phyloP scores from a whole-genome alignment of 208 protist species.

The Trypanosoma vivax region DNA sequence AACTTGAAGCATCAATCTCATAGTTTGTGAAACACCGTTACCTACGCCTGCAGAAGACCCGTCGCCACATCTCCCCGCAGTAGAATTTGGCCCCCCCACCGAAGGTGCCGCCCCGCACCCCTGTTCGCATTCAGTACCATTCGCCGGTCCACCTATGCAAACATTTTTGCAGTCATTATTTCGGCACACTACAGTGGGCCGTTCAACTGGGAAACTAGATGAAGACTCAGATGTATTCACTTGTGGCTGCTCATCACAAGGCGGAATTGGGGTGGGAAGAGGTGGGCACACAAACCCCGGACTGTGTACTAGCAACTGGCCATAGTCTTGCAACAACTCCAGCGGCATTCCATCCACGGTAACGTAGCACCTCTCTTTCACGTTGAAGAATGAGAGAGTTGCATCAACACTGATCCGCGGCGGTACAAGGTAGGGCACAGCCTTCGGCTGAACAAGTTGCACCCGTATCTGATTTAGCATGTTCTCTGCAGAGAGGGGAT shows the following conservation, averaged over 20 bases:
- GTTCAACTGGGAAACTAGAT: too few relatives aligned
- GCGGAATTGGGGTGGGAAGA: neutral
- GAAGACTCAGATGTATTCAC: too few relatives aligned
- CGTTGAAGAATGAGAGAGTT: conserved; percentile 14
- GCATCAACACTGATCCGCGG: neutral
- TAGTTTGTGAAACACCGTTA: neutral
- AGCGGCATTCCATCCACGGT: conserved; percentile 13
- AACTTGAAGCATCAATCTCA: conserved; percentile 18
- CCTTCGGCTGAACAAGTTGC: conserved; percentile 11
- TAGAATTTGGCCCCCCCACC: too few relatives aligned
- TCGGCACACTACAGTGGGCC: too few relatives aligned
- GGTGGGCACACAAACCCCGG: neutral
- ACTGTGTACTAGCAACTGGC: conserved; percentile 9
- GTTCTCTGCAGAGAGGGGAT: conserved; percentile 14
- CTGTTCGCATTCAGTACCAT: too few relatives aligned
- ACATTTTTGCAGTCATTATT: too few relatives aligned
- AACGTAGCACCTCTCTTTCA: conserved; percentile 18
- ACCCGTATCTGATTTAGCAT: conserved; percentile 26
- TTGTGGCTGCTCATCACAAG: too few relatives aligned
- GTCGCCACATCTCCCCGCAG: too few relatives aligned
- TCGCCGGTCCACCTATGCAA: too few relatives aligned
- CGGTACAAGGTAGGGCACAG: too few relatives aligned
- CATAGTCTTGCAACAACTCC: neutral
- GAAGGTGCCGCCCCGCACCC: too few relatives aligned
- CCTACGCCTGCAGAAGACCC: too few relatives aligned